These are phyloP conservation scores for Boletus rubescentipes DNA, from an alignment of 768 basidiomycete genomes.

Conservation along the genomic window DNA sequence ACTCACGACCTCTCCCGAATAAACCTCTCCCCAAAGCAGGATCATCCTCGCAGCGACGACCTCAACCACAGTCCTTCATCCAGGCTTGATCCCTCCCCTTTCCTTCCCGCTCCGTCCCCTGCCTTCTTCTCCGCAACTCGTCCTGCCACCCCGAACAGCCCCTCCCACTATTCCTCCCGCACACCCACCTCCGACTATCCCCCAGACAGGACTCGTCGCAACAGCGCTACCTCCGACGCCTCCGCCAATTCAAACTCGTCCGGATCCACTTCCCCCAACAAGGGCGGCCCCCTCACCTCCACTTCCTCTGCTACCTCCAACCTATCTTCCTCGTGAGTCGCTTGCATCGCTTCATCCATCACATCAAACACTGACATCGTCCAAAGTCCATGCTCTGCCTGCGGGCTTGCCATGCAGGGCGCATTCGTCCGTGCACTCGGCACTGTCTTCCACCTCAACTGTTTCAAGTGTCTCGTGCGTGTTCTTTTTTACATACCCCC, in stretches of 20 bases:
- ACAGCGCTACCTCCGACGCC: conserved; percentile 48
- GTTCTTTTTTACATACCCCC: background rate
- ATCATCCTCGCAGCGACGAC: conserved; percentile 67
- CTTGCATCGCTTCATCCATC: conserved; percentile 9
- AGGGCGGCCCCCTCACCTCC: conserved; percentile 48
- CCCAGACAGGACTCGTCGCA: conserved; percentile 45
- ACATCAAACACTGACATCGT: background rate
- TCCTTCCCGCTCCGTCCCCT: conserved; percentile 45
- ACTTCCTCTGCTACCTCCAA: conserved; percentile 54
- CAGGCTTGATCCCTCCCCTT: conserved; percentile 17
- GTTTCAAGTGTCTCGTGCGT: conserved; percentile 96
- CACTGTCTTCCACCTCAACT: conserved; percentile 93
- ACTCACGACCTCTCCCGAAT: conserved; percentile 54
- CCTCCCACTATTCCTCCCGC: conserved; percentile 43
- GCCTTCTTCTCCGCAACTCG: conserved; percentile 54
- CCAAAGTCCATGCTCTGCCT: conserved; percentile 68
- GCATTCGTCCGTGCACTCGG: conserved; percentile 95
- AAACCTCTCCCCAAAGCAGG: conserved; percentile 36
- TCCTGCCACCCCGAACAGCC: conserved; percentile 56
- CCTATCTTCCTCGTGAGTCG: conserved; percentile 59
- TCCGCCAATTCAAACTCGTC: conserved; percentile 60
- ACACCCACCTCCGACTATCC: conserved; percentile 56
- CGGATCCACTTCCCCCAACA: conserved; percentile 37
- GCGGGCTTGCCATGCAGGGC: conserved; percentile 83
- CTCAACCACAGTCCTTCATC: conserved; percentile 49